Evolutionary conservation across 2,329 filamentous ascomycete genomes (phyloP).

Genomic region (Hypoxylon sp.): DNA sequence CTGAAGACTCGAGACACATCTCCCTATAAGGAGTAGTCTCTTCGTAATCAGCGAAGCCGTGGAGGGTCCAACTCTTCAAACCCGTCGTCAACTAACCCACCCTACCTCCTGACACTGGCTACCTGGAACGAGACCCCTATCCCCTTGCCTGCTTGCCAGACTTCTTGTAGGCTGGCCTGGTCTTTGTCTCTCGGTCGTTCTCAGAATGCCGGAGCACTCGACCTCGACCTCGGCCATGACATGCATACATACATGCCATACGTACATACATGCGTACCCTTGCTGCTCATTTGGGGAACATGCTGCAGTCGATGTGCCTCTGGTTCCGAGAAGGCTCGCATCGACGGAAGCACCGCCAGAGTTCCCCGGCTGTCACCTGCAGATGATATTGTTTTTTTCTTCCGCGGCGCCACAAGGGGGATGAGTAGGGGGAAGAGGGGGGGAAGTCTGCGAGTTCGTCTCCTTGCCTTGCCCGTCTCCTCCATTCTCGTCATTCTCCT

Average conservation of each 20-base stretch:
- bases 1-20: slow-evolving; percentile 27
- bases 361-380: slow-evolving; percentile 30
- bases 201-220: slow-evolving; percentile 7
- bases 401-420: slow-evolving; percentile 24
- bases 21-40: slow-evolving; percentile 7
- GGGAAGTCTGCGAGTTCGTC: slow-evolving; percentile 8
- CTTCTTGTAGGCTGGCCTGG: slow-evolving; percentile 8
- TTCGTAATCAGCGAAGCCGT: neutral
- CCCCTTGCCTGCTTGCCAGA: neutral
- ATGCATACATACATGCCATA: slow-evolving; percentile 1
- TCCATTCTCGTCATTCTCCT: neutral
- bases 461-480: neutral
- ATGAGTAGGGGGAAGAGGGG: slow-evolving; percentile 28
- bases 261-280: slow-evolving; percentile 11
- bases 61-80: too few species aligned
- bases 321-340: slow-evolving; percentile 10
- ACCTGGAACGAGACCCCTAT: neutral
- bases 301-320: slow-evolving; percentile 6
- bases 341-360: slow-evolving; percentile 16
- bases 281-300: neutral
- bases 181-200: slow-evolving; percentile 20
- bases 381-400: slow-evolving; percentile 21
- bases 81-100: too few species aligned
- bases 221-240: slow-evolving; percentile 6
- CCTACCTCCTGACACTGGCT: neutral